Percentiles rank a stretch among this genome's conserved stretches.
These are phyloP conservation scores for Dacryopinax primogenitus DNA, from an alignment of 768 basidiomycete genomes.

Conservation along the genomic window DNA sequence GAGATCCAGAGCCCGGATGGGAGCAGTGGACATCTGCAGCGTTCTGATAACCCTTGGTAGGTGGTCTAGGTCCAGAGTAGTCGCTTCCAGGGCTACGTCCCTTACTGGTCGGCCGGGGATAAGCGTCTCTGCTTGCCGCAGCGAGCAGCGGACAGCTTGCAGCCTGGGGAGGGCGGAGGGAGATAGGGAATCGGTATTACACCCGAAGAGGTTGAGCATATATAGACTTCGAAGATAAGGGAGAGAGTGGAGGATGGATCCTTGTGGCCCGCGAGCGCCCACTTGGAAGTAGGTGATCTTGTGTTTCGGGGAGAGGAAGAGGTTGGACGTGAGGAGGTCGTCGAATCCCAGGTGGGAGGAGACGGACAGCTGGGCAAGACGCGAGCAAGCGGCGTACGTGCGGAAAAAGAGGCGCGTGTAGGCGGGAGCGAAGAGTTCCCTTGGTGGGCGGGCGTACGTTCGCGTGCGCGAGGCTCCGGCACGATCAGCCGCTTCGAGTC, in stretches of 20 bases:
- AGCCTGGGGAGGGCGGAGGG: neutral
- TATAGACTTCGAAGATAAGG: neutral
- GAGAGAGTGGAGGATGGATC: neutral
- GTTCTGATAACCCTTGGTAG: neutral
- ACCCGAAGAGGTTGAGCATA: neutral
- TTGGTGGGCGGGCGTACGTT: neutral
- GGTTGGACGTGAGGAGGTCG: neutral
- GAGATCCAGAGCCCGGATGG: neutral
- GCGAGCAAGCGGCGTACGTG: neutral
- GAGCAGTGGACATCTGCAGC: neutral
- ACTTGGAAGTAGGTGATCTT: neutral
- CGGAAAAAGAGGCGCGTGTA: constrained; percentile 1
- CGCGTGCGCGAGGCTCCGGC: neutral
- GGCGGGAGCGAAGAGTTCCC: neutral
- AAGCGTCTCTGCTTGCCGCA: neutral
- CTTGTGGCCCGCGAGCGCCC: neutral
- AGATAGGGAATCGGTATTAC: neutral
- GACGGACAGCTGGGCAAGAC: neutral
- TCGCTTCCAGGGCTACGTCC: neutral
- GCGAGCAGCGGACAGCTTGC: neutral
- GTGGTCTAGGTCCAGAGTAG: neutral
- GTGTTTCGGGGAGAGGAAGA: neutral
- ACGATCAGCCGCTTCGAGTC: neutral
- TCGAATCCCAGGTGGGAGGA: neutral
- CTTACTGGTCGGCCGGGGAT: neutral